Percentiles rank a stretch among this genome's conserved stretches.
These are phyloP conservation scores for Coffea humblotiana DNA, from an alignment of 305 asterid genomes.

Conservation along the genomic window DNA sequence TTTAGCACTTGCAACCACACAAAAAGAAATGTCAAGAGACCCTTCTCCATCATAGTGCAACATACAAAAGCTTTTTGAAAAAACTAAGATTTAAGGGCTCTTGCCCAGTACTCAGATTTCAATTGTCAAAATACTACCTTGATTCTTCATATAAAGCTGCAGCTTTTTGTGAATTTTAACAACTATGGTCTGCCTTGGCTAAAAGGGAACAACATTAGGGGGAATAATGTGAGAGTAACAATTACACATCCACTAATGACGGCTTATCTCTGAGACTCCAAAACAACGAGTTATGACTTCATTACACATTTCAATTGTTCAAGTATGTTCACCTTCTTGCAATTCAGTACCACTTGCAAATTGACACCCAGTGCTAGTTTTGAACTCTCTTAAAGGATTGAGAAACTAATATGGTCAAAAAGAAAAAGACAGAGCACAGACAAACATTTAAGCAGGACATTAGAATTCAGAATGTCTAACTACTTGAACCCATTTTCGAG, in stretches of 20 bases:
- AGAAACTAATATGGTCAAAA: not conserved
- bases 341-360: not conserved
- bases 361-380: not conserved
- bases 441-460: not conserved
- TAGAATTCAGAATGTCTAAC: not conserved
- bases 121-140: not conserved
- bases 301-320: not conserved
- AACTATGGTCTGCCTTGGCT: not conserved
- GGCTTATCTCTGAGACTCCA: not conserved
- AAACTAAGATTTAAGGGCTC: not conserved
- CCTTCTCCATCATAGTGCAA: not conserved
- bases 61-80: not conserved
- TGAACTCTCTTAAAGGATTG: not conserved
- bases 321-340: not conserved
- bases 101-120: not conserved
- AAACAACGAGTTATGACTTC: not conserved
- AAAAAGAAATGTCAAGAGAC: not conserved
- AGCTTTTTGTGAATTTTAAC: not conserved
- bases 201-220: not conserved
- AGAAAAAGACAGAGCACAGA: not conserved
- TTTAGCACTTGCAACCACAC: constrained; percentile 65
- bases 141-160: not conserved
- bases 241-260: not conserved
- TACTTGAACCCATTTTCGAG: not conserved
- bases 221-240: not conserved